Conservation (phyloP, 495 filamentous ascomycete genomes). For the Talaromyces thailandensis region DNA sequence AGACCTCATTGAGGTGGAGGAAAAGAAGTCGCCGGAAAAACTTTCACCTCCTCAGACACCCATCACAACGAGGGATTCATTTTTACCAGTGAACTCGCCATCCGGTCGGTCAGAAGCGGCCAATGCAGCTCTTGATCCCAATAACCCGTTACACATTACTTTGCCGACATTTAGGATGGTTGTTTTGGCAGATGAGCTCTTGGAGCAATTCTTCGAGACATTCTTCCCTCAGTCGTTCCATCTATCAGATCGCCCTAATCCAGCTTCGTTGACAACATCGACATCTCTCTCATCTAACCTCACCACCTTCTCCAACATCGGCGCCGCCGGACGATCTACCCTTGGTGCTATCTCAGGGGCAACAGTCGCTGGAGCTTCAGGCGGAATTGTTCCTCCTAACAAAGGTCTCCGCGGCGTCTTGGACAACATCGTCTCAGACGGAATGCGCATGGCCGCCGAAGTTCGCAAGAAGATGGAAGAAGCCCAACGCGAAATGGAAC, state of each 20-base stretch:
- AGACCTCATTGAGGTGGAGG: constrained; percentile 56
- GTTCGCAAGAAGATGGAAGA: constrained; percentile 89
- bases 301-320: constrained; percentile 69
- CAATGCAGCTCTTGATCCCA: constrained; percentile 84
- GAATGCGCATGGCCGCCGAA: constrained; percentile 89
- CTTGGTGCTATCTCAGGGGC: constrained; percentile 26
- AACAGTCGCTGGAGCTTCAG: constrained; percentile 34
- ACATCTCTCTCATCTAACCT: constrained; percentile 65
- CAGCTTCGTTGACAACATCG: constrained; percentile 35
- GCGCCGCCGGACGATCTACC: constrained; percentile 38
- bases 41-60: constrained; percentile 15
- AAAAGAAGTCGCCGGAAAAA: constrained; percentile 10
- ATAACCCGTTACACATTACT: constrained; percentile 89
- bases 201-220: constrained; percentile 93
- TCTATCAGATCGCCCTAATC: constrained; percentile 42
- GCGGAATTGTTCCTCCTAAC: constrained; percentile 48
- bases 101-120: constrained; percentile 38
- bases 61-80: constrained; percentile 8
- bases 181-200: constrained; percentile 85
- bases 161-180: constrained; percentile 99
- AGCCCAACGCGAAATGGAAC: constrained; percentile 74
- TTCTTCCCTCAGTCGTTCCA: constrained; percentile 66
- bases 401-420: constrained; percentile 85
- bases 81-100: constrained; percentile 9
- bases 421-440: constrained; percentile 94